phyloP scores from a whole-genome alignment of 2,329 filamentous ascomycete species.

The Hypoxylon sp. region DNA sequence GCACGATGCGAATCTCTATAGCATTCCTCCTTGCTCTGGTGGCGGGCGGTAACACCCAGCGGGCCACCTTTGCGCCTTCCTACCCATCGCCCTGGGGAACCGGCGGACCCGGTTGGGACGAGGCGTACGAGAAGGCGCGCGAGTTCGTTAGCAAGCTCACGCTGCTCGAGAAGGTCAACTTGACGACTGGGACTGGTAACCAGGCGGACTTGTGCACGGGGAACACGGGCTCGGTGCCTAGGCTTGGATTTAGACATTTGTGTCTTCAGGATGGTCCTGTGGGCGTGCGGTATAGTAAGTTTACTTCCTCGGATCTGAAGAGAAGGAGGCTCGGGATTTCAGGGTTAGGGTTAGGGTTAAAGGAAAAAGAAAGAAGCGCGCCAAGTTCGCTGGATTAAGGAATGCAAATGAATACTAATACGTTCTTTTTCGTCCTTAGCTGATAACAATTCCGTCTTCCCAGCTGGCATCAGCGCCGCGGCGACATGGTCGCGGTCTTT shows the following conservation, averaged over 20 bases:
- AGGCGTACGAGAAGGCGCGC: slow-evolving; percentile 74
- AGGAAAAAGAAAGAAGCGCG: not conserved
- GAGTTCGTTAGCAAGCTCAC: slow-evolving; percentile 78
- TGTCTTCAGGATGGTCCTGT: slow-evolving; percentile 81
- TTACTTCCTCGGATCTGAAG: not conserved
- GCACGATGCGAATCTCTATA: slow-evolving; percentile 25
- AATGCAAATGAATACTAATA: slow-evolving; percentile 7
- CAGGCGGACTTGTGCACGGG: slow-evolving; percentile 57
- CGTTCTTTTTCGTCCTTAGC: slow-evolving; percentile 47
- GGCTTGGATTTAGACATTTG: slow-evolving; percentile 70
- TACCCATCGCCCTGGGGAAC: slow-evolving; percentile 50
- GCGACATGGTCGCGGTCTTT: slow-evolving; percentile 80
- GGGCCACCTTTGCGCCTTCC: slow-evolving; percentile 40
- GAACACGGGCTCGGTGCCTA: slow-evolving; percentile 63
- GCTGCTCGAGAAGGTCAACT: slow-evolving; percentile 80
- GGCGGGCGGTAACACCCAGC: slow-evolving; percentile 24
- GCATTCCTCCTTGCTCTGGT: slow-evolving; percentile 22
- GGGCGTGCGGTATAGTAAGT: slow-evolving; percentile 70
- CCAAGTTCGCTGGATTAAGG: not conserved
- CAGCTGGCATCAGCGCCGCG: slow-evolving; percentile 78
- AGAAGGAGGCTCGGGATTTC: too few relatives aligned
- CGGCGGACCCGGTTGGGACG: slow-evolving; percentile 64
- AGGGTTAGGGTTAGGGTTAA: too few relatives aligned
- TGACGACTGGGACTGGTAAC: slow-evolving; percentile 79
- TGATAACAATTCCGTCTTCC: slow-evolving; percentile 78